Conservation (phyloP, 768 basidiomycete species). For the Suillus subluteus region DNA sequence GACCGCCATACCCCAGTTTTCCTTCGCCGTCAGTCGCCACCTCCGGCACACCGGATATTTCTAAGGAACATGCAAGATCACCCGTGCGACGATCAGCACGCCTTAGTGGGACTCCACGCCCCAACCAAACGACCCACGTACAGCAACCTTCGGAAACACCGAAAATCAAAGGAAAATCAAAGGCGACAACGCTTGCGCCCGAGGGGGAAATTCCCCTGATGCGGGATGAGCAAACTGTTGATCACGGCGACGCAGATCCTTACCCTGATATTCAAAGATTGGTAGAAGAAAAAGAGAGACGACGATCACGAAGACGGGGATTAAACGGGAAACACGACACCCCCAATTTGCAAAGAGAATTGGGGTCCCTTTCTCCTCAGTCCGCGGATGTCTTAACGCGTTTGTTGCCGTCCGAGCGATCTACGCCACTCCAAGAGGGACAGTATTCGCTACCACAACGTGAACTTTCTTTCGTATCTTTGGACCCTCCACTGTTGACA, state of each 20-base stretch:
- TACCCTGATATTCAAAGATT: constrained; percentile 1
- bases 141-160: constrained; percentile 22
- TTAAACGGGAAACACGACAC: constrained; percentile 24
- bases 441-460: constrained; percentile 9
- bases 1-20: not conserved
- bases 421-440: constrained; percentile 22
- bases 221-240: not conserved
- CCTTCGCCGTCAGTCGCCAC: constrained; percentile 12
- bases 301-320: constrained; percentile 37
- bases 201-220: not conserved
- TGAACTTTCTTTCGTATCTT: constrained; percentile 29
- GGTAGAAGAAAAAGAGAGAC: constrained; percentile 8
- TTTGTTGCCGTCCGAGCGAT: constrained; percentile 33
- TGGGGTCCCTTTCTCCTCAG: constrained; percentile 63
- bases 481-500: constrained; percentile 30
- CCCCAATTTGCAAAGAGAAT: constrained; percentile 39
- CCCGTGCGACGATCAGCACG: constrained; percentile 43
- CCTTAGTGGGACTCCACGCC: constrained; percentile 37
- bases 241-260: not conserved
- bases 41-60: constrained; percentile 1
- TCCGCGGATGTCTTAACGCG: constrained; percentile 49
- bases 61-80: constrained; percentile 15
- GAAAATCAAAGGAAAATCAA: constrained; percentile 27
- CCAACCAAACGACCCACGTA: constrained; percentile 11
- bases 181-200: constrained; percentile 18